phyloP scores from a whole-genome alignment of 2,329 filamentous ascomycete species.

The Cladophialophora immunda region DNA sequence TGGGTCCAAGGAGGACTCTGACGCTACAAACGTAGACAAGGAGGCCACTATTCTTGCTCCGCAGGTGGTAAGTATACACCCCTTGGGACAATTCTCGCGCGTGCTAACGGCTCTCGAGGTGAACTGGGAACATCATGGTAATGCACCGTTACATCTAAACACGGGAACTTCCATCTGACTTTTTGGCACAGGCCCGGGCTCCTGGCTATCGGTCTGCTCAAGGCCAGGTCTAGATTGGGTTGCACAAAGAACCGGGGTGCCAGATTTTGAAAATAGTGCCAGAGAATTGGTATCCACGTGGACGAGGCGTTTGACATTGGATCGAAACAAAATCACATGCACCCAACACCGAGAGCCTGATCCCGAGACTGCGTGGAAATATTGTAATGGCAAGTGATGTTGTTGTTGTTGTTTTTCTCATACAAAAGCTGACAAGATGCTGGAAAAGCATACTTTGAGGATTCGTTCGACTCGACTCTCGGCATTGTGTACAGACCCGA shows the following conservation, averaged over 20 bases:
- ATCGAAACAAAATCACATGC: background rate
- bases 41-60: slow-evolving; percentile 10
- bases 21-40: slow-evolving; percentile 3
- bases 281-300: background rate
- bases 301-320: background rate
- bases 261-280: slow-evolving; percentile 9
- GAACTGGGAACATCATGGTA: slow-evolving; percentile 15
- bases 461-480: slow-evolving; percentile 9
- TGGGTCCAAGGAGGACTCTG: background rate
- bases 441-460: slow-evolving; percentile 13
- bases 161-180: background rate
- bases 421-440: background rate
- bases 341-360: slow-evolving; percentile 16
- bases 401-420: background rate
- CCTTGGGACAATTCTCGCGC: background rate
- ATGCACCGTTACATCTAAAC: background rate
- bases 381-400: slow-evolving; percentile 5
- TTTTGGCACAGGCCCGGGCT: slow-evolving; percentile 3
- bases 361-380: slow-evolving; percentile 19
- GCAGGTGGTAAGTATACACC: background rate
- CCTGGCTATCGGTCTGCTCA: slow-evolving; percentile 11
- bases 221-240: slow-evolving; percentile 8
- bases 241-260: slow-evolving; percentile 3
- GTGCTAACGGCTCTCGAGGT: background rate
- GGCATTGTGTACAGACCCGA: slow-evolving; percentile 11